Evolutionary conservation across 2,329 filamentous ascomycete genomes (phyloP).

Genomic region (Ascochyta pisi): DNA sequence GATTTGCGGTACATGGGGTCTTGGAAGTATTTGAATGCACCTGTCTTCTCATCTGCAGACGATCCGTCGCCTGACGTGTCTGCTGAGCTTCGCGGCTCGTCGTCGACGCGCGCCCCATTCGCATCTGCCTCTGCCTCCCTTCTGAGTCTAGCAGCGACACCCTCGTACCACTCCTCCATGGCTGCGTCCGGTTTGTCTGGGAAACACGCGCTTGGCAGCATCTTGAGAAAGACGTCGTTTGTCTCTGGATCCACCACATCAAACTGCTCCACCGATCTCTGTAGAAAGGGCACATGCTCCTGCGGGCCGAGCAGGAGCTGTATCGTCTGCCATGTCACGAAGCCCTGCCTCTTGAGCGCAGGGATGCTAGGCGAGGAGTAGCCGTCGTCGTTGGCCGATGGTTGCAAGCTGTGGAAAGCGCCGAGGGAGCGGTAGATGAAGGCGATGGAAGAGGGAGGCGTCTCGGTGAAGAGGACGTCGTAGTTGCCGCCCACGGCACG

Average conservation of each 20-base stretch:
- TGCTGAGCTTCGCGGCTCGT: conserved; percentile 40
- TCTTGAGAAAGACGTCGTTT: conserved; percentile 63
- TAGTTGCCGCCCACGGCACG: conserved; percentile 55
- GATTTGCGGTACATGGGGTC: conserved; percentile 58
- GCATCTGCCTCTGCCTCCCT: conserved; percentile 61
- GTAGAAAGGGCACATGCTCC: conserved; percentile 84
- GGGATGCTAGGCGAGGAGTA: conserved; percentile 81
- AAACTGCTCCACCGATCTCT: conserved; percentile 80
- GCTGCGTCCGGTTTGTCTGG: conserved; percentile 75
- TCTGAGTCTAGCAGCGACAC: conserved; percentile 73
- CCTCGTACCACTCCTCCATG: conserved; percentile 87
- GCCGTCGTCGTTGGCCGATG: conserved; percentile 66
- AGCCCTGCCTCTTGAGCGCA: conserved; percentile 81
- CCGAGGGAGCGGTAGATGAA: conserved; percentile 93
- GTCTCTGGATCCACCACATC: conserved; percentile 75
- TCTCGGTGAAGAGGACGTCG: conserved; percentile 75
- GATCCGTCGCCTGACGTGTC: conserved; percentile 45
- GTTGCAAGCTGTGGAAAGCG: conserved; percentile 86
- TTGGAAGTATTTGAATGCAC: conserved; percentile 57
- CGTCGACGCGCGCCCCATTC: conserved; percentile 26
- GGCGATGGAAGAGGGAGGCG: conserved; percentile 76
- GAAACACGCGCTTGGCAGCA: conserved; percentile 71
- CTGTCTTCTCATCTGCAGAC: conserved; percentile 52
- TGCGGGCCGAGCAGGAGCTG: conserved; percentile 87
- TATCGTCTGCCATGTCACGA: conserved; percentile 92